Evolutionary conservation across 768 basidiomycete species (phyloP).

Genomic region (Boletus rubropictus): DNA sequence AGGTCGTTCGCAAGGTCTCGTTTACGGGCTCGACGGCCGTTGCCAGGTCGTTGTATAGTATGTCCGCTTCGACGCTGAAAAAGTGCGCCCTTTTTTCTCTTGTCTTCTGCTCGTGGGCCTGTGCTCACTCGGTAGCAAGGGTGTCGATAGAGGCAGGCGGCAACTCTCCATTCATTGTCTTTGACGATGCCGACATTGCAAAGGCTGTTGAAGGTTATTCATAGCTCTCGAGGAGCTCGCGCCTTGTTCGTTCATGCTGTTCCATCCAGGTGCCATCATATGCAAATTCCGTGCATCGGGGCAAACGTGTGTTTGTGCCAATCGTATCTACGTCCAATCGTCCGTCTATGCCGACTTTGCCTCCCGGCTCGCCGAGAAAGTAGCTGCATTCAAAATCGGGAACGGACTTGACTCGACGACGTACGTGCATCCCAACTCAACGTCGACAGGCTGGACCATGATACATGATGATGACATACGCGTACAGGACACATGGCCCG

Average conservation of each 20-base stretch:
- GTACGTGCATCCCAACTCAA: constrained; percentile 39
- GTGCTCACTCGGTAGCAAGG: constrained; percentile 24
- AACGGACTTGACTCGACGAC: constrained; percentile 74
- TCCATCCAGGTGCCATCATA: constrained; percentile 50
- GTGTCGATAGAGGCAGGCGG: constrained; percentile 86
- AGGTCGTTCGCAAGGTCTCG: constrained; percentile 77
- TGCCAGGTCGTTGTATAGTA: constrained; percentile 66
- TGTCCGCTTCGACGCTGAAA: constrained; percentile 75
- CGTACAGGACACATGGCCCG: constrained; percentile 82
- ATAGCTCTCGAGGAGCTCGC: background rate
- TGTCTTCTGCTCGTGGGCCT: background rate
- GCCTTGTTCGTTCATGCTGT: background rate
- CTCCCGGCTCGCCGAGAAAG: constrained; percentile 74
- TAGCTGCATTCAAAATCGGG: constrained; percentile 81
- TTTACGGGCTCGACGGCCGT: constrained; percentile 88
- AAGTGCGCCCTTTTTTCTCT: constrained; percentile 44
- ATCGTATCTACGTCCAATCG: constrained; percentile 90
- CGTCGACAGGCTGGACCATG: background rate
- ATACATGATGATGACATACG: background rate
- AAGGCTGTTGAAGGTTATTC: constrained; percentile 75
- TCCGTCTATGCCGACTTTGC: constrained; percentile 91
- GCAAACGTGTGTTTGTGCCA: constrained; percentile 85
- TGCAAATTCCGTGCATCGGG: constrained; percentile 80
- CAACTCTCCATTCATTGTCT: constrained; percentile 94
- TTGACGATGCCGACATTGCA: constrained; percentile 92